These are phyloP conservation scores for Phaeoacremonium minimum DNA, from an alignment of 2,329 filamentous ascomycete species.

Conservation along the genomic window DNA sequence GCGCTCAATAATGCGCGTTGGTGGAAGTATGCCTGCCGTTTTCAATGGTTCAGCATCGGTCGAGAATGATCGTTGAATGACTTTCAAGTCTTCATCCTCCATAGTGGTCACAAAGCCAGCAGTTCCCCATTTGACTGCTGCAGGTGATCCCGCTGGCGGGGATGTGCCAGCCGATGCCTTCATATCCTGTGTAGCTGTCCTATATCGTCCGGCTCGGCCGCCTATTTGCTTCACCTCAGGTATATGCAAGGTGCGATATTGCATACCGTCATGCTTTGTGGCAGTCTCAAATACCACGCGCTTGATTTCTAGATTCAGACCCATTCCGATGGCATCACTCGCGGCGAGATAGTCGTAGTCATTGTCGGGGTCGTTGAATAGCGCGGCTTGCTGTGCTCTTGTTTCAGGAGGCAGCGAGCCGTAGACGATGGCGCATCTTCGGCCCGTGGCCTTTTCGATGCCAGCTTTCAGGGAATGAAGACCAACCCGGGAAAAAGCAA, in stretches of 20 bases:
- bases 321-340: slow-evolving; percentile 96
- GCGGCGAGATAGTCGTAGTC: slow-evolving; percentile 94
- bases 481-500: slow-evolving; percentile 76
- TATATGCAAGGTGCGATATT: slow-evolving; percentile 54
- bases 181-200: slow-evolving; percentile 59
- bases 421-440: slow-evolving; percentile 87
- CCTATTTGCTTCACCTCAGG: slow-evolving; percentile 93
- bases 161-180: slow-evolving; percentile 10
- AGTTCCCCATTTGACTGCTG: slow-evolving; percentile 5
- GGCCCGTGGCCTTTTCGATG: slow-evolving; percentile 72
- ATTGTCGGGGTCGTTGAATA: slow-evolving; percentile 94
- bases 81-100: slow-evolving; percentile 61
- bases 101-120: slow-evolving; percentile 77
- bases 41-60: slow-evolving; percentile 60
- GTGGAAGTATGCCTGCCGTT: slow-evolving; percentile 71
- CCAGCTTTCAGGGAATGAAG: slow-evolving; percentile 76
- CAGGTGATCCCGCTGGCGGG: slow-evolving; percentile 5
- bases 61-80: slow-evolving; percentile 59
- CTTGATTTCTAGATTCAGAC: slow-evolving; percentile 87
- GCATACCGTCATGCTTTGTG: slow-evolving; percentile 64
- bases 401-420: slow-evolving; percentile 90
- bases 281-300: slow-evolving; percentile 82
- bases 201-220: slow-evolving; percentile 84
- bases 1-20: slow-evolving; percentile 63
- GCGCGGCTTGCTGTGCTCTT: slow-evolving; percentile 79